phyloP scores from a whole-genome alignment of 1,139 yeast species.

The Wickerhamiella pararugosa region DNA sequence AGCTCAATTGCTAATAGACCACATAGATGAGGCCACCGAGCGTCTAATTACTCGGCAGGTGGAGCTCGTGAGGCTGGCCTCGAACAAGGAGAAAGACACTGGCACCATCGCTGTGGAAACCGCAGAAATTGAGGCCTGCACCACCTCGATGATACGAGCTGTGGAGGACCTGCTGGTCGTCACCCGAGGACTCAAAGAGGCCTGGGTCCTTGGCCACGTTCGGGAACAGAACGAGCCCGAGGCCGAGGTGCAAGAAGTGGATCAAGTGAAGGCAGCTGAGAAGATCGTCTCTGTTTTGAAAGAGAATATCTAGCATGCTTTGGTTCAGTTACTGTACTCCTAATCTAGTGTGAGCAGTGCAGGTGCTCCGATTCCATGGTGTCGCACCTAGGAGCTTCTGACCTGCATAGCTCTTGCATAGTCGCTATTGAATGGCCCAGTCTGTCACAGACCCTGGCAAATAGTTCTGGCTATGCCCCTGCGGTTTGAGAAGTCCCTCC shows the following conservation, averaged over 20 bases:
- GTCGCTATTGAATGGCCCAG: too few relatives aligned
- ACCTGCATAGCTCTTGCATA: too few relatives aligned
- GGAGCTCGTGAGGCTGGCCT: conserved; percentile 17
- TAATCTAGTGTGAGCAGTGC: too few relatives aligned
- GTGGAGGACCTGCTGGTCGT: conserved; percentile 28
- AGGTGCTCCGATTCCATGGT: too few relatives aligned
- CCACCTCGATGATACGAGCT: conserved; percentile 22
- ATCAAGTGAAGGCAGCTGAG: background rate
- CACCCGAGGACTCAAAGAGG: conserved; percentile 28
- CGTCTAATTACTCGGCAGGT: conserved; percentile 17
- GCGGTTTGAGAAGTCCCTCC: too few relatives aligned
- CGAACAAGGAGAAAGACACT: conserved; percentile 20
- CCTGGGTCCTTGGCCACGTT: conserved; percentile 30
- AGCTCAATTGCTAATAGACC: conserved; percentile 46
- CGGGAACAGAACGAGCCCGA: conserved; percentile 12
- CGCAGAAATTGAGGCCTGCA: conserved; percentile 15
- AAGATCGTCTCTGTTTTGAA: background rate
- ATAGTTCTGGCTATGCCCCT: too few relatives aligned
- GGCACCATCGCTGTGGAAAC: conserved; percentile 16
- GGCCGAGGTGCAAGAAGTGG: conserved; percentile 4
- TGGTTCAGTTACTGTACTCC: too few relatives aligned
- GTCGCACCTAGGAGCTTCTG: too few relatives aligned
- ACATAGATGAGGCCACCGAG: conserved; percentile 26
- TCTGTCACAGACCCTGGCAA: too few relatives aligned
- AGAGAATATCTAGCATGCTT: background rate